Conservation (phyloP, 352 stramenopile genomes). For the Phytophthora hybrid region DNA sequence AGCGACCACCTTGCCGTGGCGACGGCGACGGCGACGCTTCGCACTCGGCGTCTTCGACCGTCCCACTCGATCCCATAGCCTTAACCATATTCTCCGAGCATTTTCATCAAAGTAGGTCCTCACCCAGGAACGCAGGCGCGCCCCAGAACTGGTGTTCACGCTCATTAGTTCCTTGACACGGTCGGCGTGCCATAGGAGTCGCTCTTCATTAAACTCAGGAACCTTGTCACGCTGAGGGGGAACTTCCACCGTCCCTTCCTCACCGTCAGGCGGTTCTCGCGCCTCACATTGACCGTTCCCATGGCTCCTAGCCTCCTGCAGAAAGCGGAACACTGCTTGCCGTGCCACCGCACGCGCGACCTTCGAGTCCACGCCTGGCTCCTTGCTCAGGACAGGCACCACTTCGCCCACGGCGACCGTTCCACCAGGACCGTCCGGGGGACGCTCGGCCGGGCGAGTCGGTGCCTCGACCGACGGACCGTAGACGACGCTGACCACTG, state of each 20-base stretch:
- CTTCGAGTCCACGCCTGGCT: not conserved
- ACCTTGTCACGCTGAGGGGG: constrained; percentile 4
- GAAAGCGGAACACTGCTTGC: not conserved
- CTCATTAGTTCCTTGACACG: not conserved
- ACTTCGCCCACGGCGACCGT: not conserved
- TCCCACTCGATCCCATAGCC: not conserved
- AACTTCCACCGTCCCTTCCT: not conserved
- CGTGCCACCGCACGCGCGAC: not conserved
- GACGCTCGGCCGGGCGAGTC: too few species aligned
- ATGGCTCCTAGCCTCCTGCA: not conserved
- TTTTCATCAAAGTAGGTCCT: too few species aligned
- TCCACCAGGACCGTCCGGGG: not conserved
- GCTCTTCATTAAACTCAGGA: not conserved
- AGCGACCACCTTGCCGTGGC: not conserved
- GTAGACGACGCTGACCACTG: not conserved
- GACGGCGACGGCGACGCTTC: not conserved
- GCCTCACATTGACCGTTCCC: not conserved
- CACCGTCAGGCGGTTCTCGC: not conserved
- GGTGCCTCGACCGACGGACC: not conserved
- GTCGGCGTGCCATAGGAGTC: not conserved
- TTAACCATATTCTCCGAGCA: not conserved
- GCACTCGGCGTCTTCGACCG: not conserved
- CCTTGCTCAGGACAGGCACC: not conserved
- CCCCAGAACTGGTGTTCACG: too few species aligned
- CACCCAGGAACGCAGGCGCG: too few species aligned